Conservation (phyloP, 345 rosid species). For the Salix koriyanagi region DNA sequence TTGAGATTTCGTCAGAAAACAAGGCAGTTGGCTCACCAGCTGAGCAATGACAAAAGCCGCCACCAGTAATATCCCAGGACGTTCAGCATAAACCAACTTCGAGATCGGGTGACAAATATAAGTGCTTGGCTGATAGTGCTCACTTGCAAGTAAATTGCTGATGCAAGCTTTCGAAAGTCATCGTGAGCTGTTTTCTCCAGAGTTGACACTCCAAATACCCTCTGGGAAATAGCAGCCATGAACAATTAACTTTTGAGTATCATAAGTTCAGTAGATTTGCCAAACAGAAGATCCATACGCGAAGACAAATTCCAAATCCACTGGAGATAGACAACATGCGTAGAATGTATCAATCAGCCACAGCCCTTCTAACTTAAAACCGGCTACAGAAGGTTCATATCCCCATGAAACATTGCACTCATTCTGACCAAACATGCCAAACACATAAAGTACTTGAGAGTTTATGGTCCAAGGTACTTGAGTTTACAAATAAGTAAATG, state of each 20-base stretch:
- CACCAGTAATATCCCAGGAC: slow-evolving; percentile 78
- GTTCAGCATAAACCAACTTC: slow-evolving; percentile 96
- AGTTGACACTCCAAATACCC: slow-evolving; percentile 74
- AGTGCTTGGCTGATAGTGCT: slow-evolving; percentile 96
- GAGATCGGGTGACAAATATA: slow-evolving; percentile 88
- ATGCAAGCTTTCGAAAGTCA: slow-evolving; percentile 89
- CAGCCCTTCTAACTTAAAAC: not conserved
- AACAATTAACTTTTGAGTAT: slow-evolving; percentile 1
- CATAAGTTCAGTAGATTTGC: not conserved
- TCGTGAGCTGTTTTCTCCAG: slow-evolving; percentile 88
- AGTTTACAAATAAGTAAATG: not conserved
- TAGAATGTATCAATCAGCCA: not conserved
- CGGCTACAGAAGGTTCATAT: not conserved
- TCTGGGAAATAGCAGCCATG: slow-evolving; percentile 37
- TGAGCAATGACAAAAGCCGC: slow-evolving; percentile 83
- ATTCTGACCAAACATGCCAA: not conserved
- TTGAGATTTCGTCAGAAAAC: slow-evolving; percentile 4
- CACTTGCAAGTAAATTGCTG: slow-evolving; percentile 94
- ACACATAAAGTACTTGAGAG: not conserved
- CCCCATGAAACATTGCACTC: not conserved
- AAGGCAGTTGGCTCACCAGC: slow-evolving; percentile 52
- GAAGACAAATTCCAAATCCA: not conserved
- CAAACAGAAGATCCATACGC: not conserved
- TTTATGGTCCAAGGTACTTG: not conserved
- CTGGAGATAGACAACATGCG: not conserved